Percentiles rank a stretch among this genome's conserved stretches.
These are phyloP conservation scores for Neurospora sp. DNA, from an alignment of 495 filamentous ascomycete species.

Conservation along the genomic window DNA sequence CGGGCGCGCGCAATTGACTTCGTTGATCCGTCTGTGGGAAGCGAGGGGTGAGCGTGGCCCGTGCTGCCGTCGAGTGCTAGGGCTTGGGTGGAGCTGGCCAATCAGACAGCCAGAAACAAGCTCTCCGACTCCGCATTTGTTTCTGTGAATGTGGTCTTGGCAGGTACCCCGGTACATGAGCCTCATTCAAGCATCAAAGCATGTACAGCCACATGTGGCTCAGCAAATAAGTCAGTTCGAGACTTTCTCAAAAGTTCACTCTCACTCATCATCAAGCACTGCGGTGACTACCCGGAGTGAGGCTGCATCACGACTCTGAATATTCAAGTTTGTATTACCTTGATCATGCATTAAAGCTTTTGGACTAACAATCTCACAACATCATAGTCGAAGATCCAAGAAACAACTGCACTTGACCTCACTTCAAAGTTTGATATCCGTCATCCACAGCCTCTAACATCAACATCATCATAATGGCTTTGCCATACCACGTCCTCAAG, in stretches of 20 bases:
- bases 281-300: background rate
- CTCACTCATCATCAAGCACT: background rate
- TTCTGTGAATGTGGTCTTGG: background rate
- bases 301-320: background rate
- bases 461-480: slow-evolving; percentile 11
- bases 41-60: slow-evolving; percentile 1
- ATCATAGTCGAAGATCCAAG: background rate
- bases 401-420: background rate
- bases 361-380: background rate
- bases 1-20: slow-evolving; percentile 15
- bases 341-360: background rate
- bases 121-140: background rate
- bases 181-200: background rate
- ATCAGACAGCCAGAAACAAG: background rate
- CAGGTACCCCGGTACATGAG: slow-evolving; percentile 2
- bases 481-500: slow-evolving; percentile 35
- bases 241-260: background rate
- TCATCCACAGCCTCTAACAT: background rate
- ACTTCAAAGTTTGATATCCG: background rate
- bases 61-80: slow-evolving; percentile 15
- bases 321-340: background rate
- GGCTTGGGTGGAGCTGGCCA: slow-evolving; percentile 17
- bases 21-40: slow-evolving; percentile 12
- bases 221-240: background rate
- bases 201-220: slow-evolving; percentile 15